phyloP scores from a whole-genome alignment of 2,329 filamentous ascomycete genomes.

The Fusarium nisikadoi region DNA sequence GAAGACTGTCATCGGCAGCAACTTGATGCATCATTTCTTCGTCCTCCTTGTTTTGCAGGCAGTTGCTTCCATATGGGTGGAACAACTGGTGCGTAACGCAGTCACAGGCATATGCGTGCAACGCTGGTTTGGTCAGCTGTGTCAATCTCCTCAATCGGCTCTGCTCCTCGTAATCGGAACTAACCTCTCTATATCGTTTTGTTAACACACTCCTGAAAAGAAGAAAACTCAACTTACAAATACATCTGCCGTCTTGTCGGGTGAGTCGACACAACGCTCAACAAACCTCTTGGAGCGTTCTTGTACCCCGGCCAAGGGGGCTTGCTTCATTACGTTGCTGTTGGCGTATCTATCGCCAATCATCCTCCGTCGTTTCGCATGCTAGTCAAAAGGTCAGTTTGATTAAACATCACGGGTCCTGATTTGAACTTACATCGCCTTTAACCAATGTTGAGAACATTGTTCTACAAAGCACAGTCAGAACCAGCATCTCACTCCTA shows the following conservation, averaged over 20 bases:
- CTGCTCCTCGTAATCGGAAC: slow-evolving; percentile 7
- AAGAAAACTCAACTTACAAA: slow-evolving; percentile 60
- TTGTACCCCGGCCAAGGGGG: slow-evolving; percentile 66
- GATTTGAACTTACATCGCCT: slow-evolving; percentile 55
- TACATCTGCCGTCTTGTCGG: slow-evolving; percentile 63
- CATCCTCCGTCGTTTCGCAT: slow-evolving; percentile 70
- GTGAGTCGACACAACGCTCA: slow-evolving; percentile 59
- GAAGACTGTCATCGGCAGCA: slow-evolving; percentile 73
- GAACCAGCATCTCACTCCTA: background rate
- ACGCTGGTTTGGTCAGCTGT: slow-evolving; percentile 44
- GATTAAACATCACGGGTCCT: background rate
- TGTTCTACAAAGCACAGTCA: slow-evolving; percentile 53
- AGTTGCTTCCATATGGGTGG: slow-evolving; percentile 71
- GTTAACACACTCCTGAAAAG: slow-evolving; percentile 11
- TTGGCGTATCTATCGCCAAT: slow-evolving; percentile 76
- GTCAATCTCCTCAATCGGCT: background rate
- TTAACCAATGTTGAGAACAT: slow-evolving; percentile 70
- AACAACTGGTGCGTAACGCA: slow-evolving; percentile 77
- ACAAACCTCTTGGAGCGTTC: slow-evolving; percentile 67
- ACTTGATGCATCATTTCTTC: slow-evolving; percentile 75
- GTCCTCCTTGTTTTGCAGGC: slow-evolving; percentile 65
- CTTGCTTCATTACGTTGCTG: slow-evolving; percentile 69
- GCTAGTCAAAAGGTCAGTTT: slow-evolving; percentile 52
- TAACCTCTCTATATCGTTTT: slow-evolving; percentile 44
- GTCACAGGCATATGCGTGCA: slow-evolving; percentile 77